Percentiles rank a stretch among this genome's conserved stretches.
These are phyloP conservation scores for Hemisphaericaspora xylofermentans DNA, from an alignment of 1,139 yeast species.

Conservation along the genomic window DNA sequence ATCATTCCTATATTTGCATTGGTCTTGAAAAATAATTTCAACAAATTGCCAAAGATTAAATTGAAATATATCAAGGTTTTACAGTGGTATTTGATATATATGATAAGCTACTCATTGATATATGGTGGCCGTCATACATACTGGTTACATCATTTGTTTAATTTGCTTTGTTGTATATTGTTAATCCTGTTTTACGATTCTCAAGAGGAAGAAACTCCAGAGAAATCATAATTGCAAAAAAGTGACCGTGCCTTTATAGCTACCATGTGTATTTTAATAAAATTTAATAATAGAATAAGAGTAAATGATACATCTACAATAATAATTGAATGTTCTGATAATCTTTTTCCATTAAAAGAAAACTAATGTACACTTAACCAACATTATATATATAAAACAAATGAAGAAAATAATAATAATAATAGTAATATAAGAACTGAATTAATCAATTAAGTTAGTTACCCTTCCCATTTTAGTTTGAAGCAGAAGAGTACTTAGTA, in stretches of 20 bases:
- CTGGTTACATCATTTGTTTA: slow-evolving; percentile 69
- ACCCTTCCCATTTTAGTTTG: slow-evolving; percentile 31
- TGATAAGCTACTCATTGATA: slow-evolving; percentile 53
- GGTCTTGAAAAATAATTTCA: slow-evolving; percentile 38
- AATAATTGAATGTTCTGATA: neutral
- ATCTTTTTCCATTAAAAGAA: slow-evolving; percentile 6
- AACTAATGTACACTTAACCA: slow-evolving; percentile 21
- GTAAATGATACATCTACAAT: too few species aligned
- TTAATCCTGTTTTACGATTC: slow-evolving; percentile 7
- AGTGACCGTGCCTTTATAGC: neutral
- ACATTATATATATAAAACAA: slow-evolving; percentile 8
- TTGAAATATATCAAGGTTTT: slow-evolving; percentile 21
- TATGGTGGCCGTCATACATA: slow-evolving; percentile 70
- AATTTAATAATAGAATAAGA: too few species aligned
- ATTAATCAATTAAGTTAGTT: neutral
- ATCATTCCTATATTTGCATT: slow-evolving; percentile 60
- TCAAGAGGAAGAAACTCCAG: slow-evolving; percentile 2
- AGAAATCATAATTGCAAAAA: slow-evolving; percentile 1
- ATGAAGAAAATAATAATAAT: slow-evolving; percentile 6
- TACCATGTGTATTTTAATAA: too few species aligned
- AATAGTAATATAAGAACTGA: slow-evolving; percentile 13
- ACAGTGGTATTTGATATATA: slow-evolving; percentile 35
- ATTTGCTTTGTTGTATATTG: slow-evolving; percentile 49
- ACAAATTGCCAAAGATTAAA: slow-evolving; percentile 16
- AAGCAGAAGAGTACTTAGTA: slow-evolving; percentile 95